phyloP scores from a whole-genome alignment of 495 filamentous ascomycete genomes.

The Gamarada debralockiae region DNA sequence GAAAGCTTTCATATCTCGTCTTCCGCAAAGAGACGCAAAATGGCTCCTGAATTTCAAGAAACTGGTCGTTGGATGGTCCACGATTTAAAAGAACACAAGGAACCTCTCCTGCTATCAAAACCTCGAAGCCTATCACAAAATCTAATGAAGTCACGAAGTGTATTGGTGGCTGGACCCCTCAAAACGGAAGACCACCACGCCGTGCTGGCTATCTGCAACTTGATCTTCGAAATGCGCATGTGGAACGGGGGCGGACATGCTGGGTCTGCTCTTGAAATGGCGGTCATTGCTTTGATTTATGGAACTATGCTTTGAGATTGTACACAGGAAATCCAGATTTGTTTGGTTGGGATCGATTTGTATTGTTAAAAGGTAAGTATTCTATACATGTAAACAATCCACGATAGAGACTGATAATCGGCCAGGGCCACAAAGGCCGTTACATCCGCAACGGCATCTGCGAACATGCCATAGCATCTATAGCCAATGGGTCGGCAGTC shows the following conservation, averaged over 20 bases:
- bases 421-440: constrained; percentile 43
- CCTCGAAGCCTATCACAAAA: too few species aligned
- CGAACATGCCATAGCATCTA: constrained; percentile 50
- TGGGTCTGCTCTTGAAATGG: constrained; percentile 50
- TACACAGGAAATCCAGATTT: constrained; percentile 38
- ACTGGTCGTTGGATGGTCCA: too few species aligned
- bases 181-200: too few species aligned
- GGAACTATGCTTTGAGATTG: constrained; percentile 50
- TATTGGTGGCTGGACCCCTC: too few species aligned
- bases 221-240: constrained; percentile 56
- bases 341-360: constrained; percentile 21
- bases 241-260: constrained; percentile 52
- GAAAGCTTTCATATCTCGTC: too few species aligned
- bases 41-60: too few species aligned
- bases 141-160: too few species aligned
- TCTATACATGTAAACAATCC: too few species aligned
- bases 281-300: constrained; percentile 51
- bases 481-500: constrained; percentile 53
- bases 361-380: constrained; percentile 21
- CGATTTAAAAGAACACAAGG: too few species aligned
- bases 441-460: constrained; percentile 53
- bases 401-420: constrained; percentile 56
- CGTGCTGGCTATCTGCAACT: constrained; percentile 43
- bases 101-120: too few species aligned
- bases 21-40: too few species aligned